These are phyloP conservation scores for Cutaneotrichosporon sp. DNA, from an alignment of 1,284 basidiomycete genomes.

Conservation along the genomic window DNA sequence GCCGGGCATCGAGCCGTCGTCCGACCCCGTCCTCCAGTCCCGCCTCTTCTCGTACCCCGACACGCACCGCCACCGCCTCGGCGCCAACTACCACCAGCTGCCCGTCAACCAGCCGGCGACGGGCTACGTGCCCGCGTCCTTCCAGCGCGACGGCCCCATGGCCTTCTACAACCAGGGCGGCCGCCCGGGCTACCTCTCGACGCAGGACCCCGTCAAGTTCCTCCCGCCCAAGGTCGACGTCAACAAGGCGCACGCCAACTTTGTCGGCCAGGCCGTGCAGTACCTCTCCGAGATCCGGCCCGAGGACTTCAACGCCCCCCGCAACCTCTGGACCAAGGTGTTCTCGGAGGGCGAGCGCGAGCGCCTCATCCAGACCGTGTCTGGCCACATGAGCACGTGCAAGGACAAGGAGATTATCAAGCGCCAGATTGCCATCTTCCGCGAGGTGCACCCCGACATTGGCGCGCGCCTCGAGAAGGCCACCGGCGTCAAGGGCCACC, in stretches of 20 bases:
- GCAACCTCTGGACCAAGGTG: slow-evolving; percentile 74
- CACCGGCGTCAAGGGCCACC: slow-evolving; percentile 59
- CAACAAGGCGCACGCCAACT: slow-evolving; percentile 66
- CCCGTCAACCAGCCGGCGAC: slow-evolving; percentile 80
- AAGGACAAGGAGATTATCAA: slow-evolving; percentile 67
- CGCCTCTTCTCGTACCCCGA: slow-evolving; percentile 95
- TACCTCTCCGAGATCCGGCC: slow-evolving; percentile 78
- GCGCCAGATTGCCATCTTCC: slow-evolving; percentile 76
- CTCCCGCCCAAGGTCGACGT: slow-evolving; percentile 36
- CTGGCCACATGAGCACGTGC: slow-evolving; percentile 68
- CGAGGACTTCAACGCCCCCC: slow-evolving; percentile 87
- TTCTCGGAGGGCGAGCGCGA: slow-evolving; percentile 68
- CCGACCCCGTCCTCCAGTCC: slow-evolving; percentile 87
- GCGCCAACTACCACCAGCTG: slow-evolving; percentile 80
- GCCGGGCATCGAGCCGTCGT: slow-evolving; percentile 81
- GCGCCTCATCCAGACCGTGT: slow-evolving; percentile 74
- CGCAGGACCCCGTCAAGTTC: slow-evolving; percentile 56
- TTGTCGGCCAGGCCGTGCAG: slow-evolving; percentile 68
- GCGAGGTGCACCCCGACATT: slow-evolving; percentile 70
- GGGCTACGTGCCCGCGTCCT: slow-evolving; percentile 68
- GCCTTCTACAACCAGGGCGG: slow-evolving; percentile 74
- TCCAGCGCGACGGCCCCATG: slow-evolving; percentile 64
- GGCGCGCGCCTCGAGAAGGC: slow-evolving; percentile 73
- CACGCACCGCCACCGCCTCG: slow-evolving; percentile 74
- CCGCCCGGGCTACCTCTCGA: slow-evolving; percentile 83